These are phyloP conservation scores for Pseudoturritis turrita DNA, from an alignment of 345 rosid genomes.

Conservation along the genomic window DNA sequence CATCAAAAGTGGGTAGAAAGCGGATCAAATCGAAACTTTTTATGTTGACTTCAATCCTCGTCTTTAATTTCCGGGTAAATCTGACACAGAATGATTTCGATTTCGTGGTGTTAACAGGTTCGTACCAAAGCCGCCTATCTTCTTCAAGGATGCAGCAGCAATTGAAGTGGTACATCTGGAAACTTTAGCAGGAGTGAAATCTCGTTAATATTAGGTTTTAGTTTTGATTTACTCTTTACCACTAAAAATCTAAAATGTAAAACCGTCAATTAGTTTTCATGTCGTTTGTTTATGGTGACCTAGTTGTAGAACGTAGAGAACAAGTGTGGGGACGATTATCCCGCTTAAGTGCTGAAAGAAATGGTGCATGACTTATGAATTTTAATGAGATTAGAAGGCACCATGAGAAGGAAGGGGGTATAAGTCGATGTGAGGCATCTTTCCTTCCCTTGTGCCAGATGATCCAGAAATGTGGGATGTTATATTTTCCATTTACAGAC, in stretches of 20 bases:
- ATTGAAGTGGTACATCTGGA: conserved; percentile 5
- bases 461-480: too few species aligned
- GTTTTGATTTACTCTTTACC: not conserved
- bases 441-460: too few species aligned
- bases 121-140: conserved; percentile 69
- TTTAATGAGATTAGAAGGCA: too few species aligned
- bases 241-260: not conserved
- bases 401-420: too few species aligned
- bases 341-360: too few species aligned
- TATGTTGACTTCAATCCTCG: not conserved
- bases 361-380: too few species aligned
- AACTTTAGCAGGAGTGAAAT: not conserved
- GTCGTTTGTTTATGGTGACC: too few species aligned
- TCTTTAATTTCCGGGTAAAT: not conserved
- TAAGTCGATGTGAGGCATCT: too few species aligned
- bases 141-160: conserved; percentile 36
- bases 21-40: not conserved
- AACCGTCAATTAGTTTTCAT: too few species aligned
- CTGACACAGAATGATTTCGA: not conserved
- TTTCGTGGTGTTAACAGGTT: conserved; percentile 38
- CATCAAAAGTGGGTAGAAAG: conserved; percentile 55
- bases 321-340: too few species aligned
- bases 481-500: too few species aligned
- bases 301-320: too few species aligned
- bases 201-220: not conserved